Conservation (phyloP, 2,329 filamentous ascomycete species). For the Daldinia eschscholtzii region DNA sequence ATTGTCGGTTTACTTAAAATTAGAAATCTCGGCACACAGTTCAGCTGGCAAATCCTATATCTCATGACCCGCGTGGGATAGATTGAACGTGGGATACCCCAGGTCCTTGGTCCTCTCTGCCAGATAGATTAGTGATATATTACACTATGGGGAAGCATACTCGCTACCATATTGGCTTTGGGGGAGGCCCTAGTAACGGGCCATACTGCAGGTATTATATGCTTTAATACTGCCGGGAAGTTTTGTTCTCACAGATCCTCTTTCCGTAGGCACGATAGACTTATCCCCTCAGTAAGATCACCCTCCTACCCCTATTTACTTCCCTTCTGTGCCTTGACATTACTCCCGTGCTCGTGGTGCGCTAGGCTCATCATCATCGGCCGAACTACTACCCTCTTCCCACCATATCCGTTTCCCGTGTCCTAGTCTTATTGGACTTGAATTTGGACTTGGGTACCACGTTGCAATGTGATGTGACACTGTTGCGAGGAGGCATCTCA, state of each 20-base stretch:
- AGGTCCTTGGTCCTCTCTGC: slow-evolving; percentile 14
- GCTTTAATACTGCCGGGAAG: slow-evolving; percentile 3
- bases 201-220: slow-evolving; percentile 7
- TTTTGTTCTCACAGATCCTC: neutral
- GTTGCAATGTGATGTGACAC: slow-evolving; percentile 45
- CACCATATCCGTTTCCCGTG: slow-evolving; percentile 31
- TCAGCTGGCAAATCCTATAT: slow-evolving; percentile 21
- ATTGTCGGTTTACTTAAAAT: slow-evolving; percentile 34
- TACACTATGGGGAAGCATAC: slow-evolving; percentile 21
- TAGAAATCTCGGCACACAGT: slow-evolving; percentile 29
- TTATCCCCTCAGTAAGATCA: slow-evolving; percentile 1
- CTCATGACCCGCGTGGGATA: slow-evolving; percentile 29
- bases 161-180: slow-evolving; percentile 26
- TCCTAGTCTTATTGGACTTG: slow-evolving; percentile 38
- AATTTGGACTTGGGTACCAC: slow-evolving; percentile 39
- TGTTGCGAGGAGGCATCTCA: slow-evolving; percentile 37
- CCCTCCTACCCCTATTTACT: slow-evolving; percentile 23
- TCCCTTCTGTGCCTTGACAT: slow-evolving; percentile 24
- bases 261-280: slow-evolving; percentile 3
- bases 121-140: slow-evolving; percentile 26
- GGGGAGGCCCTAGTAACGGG: slow-evolving; percentile 1
- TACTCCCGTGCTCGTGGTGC: slow-evolving; percentile 18
- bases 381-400: slow-evolving; percentile 29
- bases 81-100: slow-evolving; percentile 20
- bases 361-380: slow-evolving; percentile 28